Percentiles rank a stretch among this genome's conserved stretches.
phyloP scores from a whole-genome alignment of 108 stramenopile species.

The Conticribra guillardii region DNA sequence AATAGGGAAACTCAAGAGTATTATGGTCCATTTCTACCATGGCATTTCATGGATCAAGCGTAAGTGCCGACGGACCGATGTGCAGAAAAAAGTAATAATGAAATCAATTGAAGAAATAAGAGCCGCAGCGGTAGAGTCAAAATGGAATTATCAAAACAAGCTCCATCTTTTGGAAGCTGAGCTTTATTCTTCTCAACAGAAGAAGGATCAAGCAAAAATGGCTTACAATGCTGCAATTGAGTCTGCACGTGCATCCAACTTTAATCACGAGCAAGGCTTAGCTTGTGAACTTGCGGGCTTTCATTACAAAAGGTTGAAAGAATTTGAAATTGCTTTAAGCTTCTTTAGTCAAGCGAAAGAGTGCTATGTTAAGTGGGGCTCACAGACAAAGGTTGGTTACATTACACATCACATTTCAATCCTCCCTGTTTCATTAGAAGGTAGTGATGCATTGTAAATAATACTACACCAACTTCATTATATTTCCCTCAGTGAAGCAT shows the following conservation, averaged over 20 bases:
- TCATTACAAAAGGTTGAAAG: slow-evolving; percentile 9
- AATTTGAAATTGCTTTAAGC: slow-evolving; percentile 4
- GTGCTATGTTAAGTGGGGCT: slow-evolving; percentile 30
- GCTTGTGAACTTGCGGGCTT: slow-evolving; percentile 26
- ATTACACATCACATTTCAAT: not conserved
- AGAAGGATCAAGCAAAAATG: slow-evolving; percentile 13
- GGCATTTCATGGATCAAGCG: not conserved
- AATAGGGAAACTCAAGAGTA: not conserved
- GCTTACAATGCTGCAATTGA: slow-evolving; percentile 23
- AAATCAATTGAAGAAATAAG: not conserved
- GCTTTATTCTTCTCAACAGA: slow-evolving; percentile 10
- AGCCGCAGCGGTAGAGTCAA: slow-evolving; percentile 3
- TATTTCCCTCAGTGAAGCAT: too few relatives aligned
- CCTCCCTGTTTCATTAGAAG: not conserved
- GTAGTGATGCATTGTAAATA: too few relatives aligned
- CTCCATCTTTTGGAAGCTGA: slow-evolving; percentile 30
- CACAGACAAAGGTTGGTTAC: slow-evolving; percentile 7
- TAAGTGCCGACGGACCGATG: not conserved
- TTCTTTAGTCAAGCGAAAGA: slow-evolving; percentile 23
- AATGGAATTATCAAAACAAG: slow-evolving; percentile 36
- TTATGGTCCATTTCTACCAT: not conserved
- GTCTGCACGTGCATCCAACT: slow-evolving; percentile 13
- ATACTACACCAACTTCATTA: too few relatives aligned
- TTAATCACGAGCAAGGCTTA: slow-evolving; percentile 32
- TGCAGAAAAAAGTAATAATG: not conserved